Conservation (phyloP, 2,329 filamentous ascomycete species). For the Berkeleyomyces basicola region DNA sequence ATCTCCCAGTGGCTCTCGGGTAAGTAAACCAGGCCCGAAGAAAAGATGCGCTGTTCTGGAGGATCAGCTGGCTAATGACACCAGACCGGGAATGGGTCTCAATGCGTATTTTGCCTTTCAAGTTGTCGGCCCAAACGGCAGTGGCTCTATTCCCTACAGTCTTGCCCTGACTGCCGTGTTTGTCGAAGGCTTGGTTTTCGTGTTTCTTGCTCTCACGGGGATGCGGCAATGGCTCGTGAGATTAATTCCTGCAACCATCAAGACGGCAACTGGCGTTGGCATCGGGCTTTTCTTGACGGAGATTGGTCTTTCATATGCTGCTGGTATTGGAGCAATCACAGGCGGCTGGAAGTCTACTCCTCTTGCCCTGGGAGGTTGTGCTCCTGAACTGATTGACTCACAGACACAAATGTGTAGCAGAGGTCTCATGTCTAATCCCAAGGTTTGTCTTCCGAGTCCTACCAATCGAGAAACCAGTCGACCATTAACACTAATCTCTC, state of each 20-base stretch:
- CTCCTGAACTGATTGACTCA: slow-evolving; percentile 32
- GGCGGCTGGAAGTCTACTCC: slow-evolving; percentile 50
- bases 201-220: slow-evolving; percentile 47
- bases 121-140: slow-evolving; percentile 44
- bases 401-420: slow-evolving; percentile 33
- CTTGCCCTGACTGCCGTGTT: slow-evolving; percentile 48
- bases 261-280: slow-evolving; percentile 47
- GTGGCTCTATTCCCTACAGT: slow-evolving; percentile 38
- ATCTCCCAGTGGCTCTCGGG: slow-evolving; percentile 43
- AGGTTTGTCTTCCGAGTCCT: slow-evolving; percentile 27
- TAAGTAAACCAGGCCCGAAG: slow-evolving; percentile 15
- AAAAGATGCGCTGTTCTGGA: slow-evolving; percentile 10
- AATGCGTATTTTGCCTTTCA: slow-evolving; percentile 54
- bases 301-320: slow-evolving; percentile 55
- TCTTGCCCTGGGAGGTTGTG: slow-evolving; percentile 60
- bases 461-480: neutral
- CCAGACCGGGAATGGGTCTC: slow-evolving; percentile 48
- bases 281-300: slow-evolving; percentile 49
- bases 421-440: slow-evolving; percentile 61
- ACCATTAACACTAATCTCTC: slow-evolving; percentile 1
- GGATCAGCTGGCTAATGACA: neutral
- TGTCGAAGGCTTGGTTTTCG: slow-evolving; percentile 46
- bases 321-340: slow-evolving; percentile 69
- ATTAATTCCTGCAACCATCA: slow-evolving; percentile 46
- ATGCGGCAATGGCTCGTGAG: slow-evolving; percentile 59